Conservation (phyloP, 2,329 filamentous ascomycete genomes). For the Sporothrix schenckii region DNA sequence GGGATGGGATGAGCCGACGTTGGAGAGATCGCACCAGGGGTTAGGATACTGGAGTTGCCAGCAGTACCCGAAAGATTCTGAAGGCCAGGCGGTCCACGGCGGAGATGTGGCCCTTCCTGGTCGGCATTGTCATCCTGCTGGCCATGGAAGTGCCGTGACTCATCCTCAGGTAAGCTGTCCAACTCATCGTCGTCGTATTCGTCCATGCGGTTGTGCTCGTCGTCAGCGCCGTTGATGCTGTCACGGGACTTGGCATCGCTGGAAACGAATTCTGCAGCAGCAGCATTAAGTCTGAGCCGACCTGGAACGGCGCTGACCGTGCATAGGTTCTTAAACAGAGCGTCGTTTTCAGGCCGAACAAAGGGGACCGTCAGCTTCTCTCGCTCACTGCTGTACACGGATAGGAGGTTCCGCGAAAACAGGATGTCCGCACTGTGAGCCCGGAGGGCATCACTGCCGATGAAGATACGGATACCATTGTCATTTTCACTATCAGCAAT, state of each 20-base stretch:
- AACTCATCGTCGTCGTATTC: constrained; percentile 26
- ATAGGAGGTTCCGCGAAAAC: constrained; percentile 88
- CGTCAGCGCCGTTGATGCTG: constrained; percentile 32
- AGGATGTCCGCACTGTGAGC: constrained; percentile 87
- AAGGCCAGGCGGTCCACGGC: neutral
- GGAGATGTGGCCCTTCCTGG: neutral
- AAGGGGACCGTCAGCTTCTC: constrained; percentile 89
- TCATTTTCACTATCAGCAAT: constrained; percentile 51
- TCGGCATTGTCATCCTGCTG: neutral
- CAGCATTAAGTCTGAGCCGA: constrained; percentile 61
- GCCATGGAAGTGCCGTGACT: constrained; percentile 1
- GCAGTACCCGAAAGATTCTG: constrained; percentile 36
- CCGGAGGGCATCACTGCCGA: constrained; percentile 86
- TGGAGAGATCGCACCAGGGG: constrained; percentile 45
- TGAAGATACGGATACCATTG: constrained; percentile 77
- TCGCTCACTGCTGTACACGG: constrained; percentile 81
- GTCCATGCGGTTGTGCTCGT: constrained; percentile 25
- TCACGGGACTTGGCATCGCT: constrained; percentile 38
- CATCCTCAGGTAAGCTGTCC: constrained; percentile 19
- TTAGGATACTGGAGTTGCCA: constrained; percentile 40
- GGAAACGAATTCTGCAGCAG: constrained; percentile 52
- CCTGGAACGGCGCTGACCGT: constrained; percentile 61
- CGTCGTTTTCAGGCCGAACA: constrained; percentile 86
- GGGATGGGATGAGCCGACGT: constrained; percentile 44
- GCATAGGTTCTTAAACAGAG: constrained; percentile 73